Percentiles rank a stretch among this genome's conserved stretches.
Conservation (phyloP, 495 filamentous ascomycete species). For the Bombardia bombarda region DNA sequence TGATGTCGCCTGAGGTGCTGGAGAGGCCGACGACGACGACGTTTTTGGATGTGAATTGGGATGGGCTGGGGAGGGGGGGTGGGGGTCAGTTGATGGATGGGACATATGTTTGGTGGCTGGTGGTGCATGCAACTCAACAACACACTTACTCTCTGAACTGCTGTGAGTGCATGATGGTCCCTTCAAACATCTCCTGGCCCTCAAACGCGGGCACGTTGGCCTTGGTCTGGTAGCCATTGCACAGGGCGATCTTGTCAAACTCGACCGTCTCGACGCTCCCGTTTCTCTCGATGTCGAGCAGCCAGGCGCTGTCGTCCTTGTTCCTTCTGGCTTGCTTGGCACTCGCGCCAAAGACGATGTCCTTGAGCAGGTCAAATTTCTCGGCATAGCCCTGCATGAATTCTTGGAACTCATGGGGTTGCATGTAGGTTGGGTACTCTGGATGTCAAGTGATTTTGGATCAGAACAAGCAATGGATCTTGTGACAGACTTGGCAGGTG, state of each 20-base stretch:
- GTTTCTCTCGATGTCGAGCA: slow-evolving; percentile 16
- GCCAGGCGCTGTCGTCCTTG: slow-evolving; percentile 6
- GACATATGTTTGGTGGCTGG: background rate
- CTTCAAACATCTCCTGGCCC: slow-evolving; percentile 18
- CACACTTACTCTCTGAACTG: slow-evolving; percentile 7
- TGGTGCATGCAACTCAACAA: background rate
- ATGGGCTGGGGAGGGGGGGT: slow-evolving; percentile 7
- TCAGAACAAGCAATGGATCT: too few species aligned
- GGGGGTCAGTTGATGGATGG: background rate
- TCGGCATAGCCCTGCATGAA: slow-evolving; percentile 22
- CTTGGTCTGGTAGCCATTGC: slow-evolving; percentile 23
- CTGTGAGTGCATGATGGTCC: slow-evolving; percentile 22
- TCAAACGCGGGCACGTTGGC: slow-evolving; percentile 19
- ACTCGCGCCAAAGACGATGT: slow-evolving; percentile 7
- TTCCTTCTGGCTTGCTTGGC: slow-evolving; percentile 2
- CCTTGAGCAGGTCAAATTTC: slow-evolving; percentile 10
- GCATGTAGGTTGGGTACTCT: slow-evolving; percentile 21
- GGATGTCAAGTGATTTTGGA: background rate
- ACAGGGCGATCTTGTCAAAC: slow-evolving; percentile 25
- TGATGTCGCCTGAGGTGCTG: slow-evolving; percentile 21
- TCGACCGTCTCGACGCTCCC: slow-evolving; percentile 11
- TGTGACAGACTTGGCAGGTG: too few species aligned
- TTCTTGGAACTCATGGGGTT: slow-evolving; percentile 18
- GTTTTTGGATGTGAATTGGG: slow-evolving; percentile 17
- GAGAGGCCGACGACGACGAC: slow-evolving; percentile 22